Base-by-base conservation (phyloP, 139 green algal genomes). In the Chlorella vulgaris region DNA sequence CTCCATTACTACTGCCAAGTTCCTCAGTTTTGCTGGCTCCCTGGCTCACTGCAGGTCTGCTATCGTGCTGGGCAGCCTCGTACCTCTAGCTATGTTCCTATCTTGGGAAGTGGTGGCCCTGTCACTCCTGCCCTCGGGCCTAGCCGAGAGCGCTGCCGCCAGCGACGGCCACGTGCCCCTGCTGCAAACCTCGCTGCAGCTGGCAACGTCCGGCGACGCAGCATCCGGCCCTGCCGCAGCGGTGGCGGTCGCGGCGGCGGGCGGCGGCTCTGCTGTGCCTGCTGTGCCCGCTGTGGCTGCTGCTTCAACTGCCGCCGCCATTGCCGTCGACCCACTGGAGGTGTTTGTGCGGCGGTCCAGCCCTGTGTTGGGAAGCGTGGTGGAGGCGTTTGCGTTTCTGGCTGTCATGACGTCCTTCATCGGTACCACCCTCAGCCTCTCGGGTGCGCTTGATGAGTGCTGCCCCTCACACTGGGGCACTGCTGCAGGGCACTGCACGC, bases 11-110 rank as follows among this genome's bases (percentile, higher is more conserved):
- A 55, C 10, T 15, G 13, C 47, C 47, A 10, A 50, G 67, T 58
- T 4, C 24, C 67, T 74, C 36, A 24, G 15, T 15, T 31, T 2
- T 38, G n/a, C 66, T 51, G n/a, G 10, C 21, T 33, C 66, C 4
- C 66, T 53, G 13, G 36, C 39, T 29, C 43, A 18, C 39, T 63
- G 51, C 79, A 81, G 88, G 19, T 74, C 53, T 13, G 88, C 85
- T 6, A 74, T 96, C 24, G 1, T 93, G 13, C 19, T 85, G 51
- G 92, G 92, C 39, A 68, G 58, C 33, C 24, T 83, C 6, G 58
- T 93, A 18, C 92, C 92, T 1, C 85, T 96, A 4, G 42, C 40
- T 35, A 95, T 96, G 92, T 95, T 96, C 36, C 29, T 93, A 0
- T 65, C 80, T 0, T 96, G 92, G 91, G 80, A 95, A 43, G 86